Percentiles rank a stretch among this genome's conserved stretches.
These are phyloP conservation scores for Coemansia sp. DNA, from an alignment of 192 early-diverging fungal species.

Conservation along the genomic window DNA sequence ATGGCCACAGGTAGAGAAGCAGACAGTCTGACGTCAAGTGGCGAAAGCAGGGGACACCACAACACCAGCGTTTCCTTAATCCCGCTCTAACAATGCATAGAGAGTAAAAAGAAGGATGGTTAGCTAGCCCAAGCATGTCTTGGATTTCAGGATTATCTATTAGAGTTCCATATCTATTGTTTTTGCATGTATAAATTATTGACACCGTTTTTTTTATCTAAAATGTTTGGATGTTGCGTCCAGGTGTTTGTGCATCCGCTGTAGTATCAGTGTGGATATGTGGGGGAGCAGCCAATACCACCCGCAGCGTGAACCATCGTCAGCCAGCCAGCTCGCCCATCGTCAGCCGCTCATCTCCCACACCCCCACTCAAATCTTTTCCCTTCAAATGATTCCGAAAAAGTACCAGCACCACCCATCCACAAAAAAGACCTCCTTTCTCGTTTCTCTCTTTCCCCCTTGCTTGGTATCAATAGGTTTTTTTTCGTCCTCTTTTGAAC, in stretches of 20 bases:
- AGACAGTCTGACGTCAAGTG: background rate
- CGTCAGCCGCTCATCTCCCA: background rate
- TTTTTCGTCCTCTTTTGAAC: conserved; percentile 2
- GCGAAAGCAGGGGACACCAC: background rate
- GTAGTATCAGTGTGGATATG: too few relatives aligned
- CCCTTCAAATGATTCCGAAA: background rate
- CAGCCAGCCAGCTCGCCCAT: background rate
- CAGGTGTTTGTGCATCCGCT: too few relatives aligned
- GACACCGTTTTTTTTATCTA: too few relatives aligned
- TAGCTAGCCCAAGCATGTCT: too few relatives aligned
- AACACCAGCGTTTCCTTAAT: background rate
- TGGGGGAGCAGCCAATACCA: background rate
- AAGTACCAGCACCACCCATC: background rate
- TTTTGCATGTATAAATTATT: too few relatives aligned
- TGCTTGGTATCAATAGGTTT: background rate
- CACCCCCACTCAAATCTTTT: background rate
- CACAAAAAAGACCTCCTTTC: background rate
- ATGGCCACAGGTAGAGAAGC: background rate
- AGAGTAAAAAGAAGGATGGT: too few relatives aligned
- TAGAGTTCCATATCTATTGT: too few relatives aligned
- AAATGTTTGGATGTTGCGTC: too few relatives aligned
- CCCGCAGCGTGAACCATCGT: background rate
- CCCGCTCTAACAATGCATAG: background rate
- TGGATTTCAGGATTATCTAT: background rate
- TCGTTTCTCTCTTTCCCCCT: background rate